These are phyloP conservation scores for Ceratocystis destructans DNA, from an alignment of 2,329 filamentous ascomycete genomes.

Conservation along the genomic window DNA sequence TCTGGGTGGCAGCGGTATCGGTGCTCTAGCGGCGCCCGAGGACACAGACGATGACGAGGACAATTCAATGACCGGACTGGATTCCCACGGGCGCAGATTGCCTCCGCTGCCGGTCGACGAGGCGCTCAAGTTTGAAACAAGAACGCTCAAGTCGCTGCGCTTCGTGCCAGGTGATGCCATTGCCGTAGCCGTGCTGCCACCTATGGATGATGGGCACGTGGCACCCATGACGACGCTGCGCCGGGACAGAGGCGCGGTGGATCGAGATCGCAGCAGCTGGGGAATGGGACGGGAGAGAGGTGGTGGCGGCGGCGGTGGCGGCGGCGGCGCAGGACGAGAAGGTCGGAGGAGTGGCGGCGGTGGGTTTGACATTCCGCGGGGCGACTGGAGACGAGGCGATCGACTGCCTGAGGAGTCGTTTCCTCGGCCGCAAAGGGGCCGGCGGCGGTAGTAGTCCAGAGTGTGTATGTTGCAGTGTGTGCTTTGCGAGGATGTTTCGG, in stretches of 20 bases:
- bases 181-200: conserved; percentile 66
- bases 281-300: background rate
- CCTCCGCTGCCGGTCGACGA: conserved; percentile 25
- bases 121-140: conserved; percentile 47
- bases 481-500: too few relatives aligned
- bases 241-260: conserved; percentile 26
- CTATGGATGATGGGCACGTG: conserved; percentile 59
- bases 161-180: conserved; percentile 88
- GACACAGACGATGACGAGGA: conserved; percentile 26
- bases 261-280: conserved; percentile 21
- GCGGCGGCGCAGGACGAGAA: conserved; percentile 19
- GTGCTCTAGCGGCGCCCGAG: conserved; percentile 25
- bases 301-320: background rate
- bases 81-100: conserved; percentile 62
- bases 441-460: background rate
- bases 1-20: conserved; percentile 46
- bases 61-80: conserved; percentile 45
- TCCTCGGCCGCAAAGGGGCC: background rate
- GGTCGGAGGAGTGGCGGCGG: conserved; percentile 21
- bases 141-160: conserved; percentile 59
- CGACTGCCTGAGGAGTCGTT: conserved; percentile 17
- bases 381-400: conserved; percentile 26
- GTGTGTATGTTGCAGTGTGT: background rate
- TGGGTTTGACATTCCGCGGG: conserved; percentile 22
- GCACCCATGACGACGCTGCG: conserved; percentile 45